phyloP scores from a whole-genome alignment of 148 eudicot species.

The Talinum fruticosum region DNA sequence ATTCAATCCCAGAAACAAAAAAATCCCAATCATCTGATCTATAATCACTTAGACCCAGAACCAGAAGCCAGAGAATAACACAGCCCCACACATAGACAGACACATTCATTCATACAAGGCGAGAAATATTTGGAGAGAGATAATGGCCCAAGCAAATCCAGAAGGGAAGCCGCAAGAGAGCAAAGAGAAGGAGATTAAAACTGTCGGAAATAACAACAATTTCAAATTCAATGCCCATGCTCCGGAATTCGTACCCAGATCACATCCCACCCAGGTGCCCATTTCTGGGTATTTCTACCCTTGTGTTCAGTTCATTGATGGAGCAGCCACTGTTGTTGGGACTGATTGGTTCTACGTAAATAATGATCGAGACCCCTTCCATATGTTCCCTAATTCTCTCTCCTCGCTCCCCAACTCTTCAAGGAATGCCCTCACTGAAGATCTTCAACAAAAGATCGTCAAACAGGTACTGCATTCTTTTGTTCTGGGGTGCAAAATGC shows the following conservation, averaged over 20 bases:
- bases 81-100: not conserved
- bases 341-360: constrained; percentile 59
- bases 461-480: constrained; percentile 45
- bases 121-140: not conserved
- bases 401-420: constrained; percentile 26
- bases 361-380: constrained; percentile 41
- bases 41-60: not conserved
- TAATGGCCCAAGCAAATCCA: constrained; percentile 39
- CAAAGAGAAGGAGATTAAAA: constrained; percentile 15
- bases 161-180: constrained; percentile 26
- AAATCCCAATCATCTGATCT: not conserved
- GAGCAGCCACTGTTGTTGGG: constrained; percentile 21
- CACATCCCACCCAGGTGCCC: constrained; percentile 42
- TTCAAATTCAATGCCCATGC: constrained; percentile 81
- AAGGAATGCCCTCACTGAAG: constrained; percentile 43
- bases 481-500: no score
- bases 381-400: constrained; percentile 24
- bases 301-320: constrained; percentile 48
- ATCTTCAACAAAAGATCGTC: constrained; percentile 58
- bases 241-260: constrained; percentile 72
- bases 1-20: not conserved
- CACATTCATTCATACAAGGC: not conserved
- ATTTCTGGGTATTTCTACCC: constrained; percentile 61
- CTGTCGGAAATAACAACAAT: constrained; percentile 3
- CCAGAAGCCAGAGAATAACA: constrained; percentile 2